These are phyloP conservation scores for Diplodia scrobiculata DNA, from an alignment of 2,329 filamentous ascomycete genomes.

Conservation along the genomic window DNA sequence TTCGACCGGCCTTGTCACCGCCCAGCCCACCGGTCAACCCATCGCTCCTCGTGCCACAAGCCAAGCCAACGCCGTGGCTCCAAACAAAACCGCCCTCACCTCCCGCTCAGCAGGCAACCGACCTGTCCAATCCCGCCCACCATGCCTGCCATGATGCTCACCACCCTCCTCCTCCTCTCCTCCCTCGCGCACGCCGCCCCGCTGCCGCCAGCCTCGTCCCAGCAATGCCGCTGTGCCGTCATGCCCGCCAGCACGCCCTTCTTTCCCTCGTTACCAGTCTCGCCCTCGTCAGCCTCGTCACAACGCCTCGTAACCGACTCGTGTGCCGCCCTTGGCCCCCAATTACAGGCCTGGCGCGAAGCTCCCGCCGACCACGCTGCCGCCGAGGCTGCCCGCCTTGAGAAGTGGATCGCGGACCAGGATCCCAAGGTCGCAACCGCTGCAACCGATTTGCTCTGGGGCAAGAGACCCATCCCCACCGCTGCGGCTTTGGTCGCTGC, in stretches of 20 bases:
- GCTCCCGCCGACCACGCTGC: slow-evolving; percentile 15
- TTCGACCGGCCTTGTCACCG: slow-evolving; percentile 3
- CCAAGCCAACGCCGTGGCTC: slow-evolving; percentile 7
- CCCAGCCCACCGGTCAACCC: slow-evolving; percentile 11
- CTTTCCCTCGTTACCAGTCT: slow-evolving; percentile 16
- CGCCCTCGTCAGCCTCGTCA: slow-evolving; percentile 15
- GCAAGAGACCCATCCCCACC: slow-evolving; percentile 24
- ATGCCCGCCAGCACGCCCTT: slow-evolving; percentile 26
- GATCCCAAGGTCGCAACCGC: slow-evolving; percentile 17
- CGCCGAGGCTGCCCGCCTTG: slow-evolving; percentile 4
- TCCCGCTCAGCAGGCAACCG: neutral
- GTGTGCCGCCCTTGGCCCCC: slow-evolving; percentile 24
- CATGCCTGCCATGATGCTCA: slow-evolving; percentile 2
- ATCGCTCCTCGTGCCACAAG: neutral
- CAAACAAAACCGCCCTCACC: neutral
- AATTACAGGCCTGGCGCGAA: slow-evolving; percentile 24
- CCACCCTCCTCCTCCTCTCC: slow-evolving; percentile 17
- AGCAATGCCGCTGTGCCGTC: slow-evolving; percentile 27
- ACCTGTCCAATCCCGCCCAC: neutral
- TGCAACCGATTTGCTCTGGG: slow-evolving; percentile 22
- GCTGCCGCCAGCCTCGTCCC: slow-evolving; percentile 5
- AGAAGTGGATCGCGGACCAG: slow-evolving; percentile 12
- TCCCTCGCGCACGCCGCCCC: slow-evolving; percentile 21
- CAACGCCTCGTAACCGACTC: slow-evolving; percentile 18
- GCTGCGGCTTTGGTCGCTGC: slow-evolving; percentile 6